Evolutionary conservation across 768 basidiomycete genomes (phyloP).

Genomic region (Hericium rajendrae): DNA sequence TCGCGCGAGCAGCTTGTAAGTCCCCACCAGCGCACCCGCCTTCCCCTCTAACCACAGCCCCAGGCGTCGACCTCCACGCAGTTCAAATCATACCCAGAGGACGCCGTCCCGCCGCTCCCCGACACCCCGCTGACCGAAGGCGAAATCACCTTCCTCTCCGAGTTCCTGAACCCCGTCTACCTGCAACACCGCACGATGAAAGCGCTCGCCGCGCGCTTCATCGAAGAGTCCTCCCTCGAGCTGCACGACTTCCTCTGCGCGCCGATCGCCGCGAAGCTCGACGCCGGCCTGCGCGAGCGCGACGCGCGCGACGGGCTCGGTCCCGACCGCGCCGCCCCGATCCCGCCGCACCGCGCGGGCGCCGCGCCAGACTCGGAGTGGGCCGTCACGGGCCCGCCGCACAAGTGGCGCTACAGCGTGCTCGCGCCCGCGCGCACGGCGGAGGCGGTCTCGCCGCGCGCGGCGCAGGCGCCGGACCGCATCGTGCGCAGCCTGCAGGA

Average conservation of each 20-base stretch:
- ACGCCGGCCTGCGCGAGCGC: slow-evolving; percentile 50
- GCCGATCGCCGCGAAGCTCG: slow-evolving; percentile 58
- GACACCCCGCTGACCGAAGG: slow-evolving; percentile 44
- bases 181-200: slow-evolving; percentile 75
- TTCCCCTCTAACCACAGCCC: slow-evolving; percentile 4
- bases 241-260: slow-evolving; percentile 77
- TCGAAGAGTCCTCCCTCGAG: slow-evolving; percentile 79
- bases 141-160: slow-evolving; percentile 63
- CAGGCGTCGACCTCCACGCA: slow-evolving; percentile 55
- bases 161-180: slow-evolving; percentile 86
- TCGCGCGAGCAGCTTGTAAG: slow-evolving; percentile 90
- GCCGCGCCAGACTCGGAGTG: slow-evolving; percentile 36
- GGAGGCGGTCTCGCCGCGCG: slow-evolving; percentile 40
- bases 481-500: slow-evolving; percentile 64
- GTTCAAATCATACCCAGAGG: slow-evolving; percentile 38
- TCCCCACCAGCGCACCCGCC: slow-evolving; percentile 13
- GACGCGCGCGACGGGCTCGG: slow-evolving; percentile 58
- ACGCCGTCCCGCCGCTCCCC: slow-evolving; percentile 38
- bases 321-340: slow-evolving; percentile 34
- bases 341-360: slow-evolving; percentile 68
- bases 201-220: slow-evolving; percentile 71
- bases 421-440: slow-evolving; percentile 29
- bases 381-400: slow-evolving; percentile 78
- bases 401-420: slow-evolving; percentile 87
- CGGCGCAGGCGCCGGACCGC: slow-evolving; percentile 43